phyloP scores from a whole-genome alignment of 495 filamentous ascomycete species.

The Pyronema domesticum region DNA sequence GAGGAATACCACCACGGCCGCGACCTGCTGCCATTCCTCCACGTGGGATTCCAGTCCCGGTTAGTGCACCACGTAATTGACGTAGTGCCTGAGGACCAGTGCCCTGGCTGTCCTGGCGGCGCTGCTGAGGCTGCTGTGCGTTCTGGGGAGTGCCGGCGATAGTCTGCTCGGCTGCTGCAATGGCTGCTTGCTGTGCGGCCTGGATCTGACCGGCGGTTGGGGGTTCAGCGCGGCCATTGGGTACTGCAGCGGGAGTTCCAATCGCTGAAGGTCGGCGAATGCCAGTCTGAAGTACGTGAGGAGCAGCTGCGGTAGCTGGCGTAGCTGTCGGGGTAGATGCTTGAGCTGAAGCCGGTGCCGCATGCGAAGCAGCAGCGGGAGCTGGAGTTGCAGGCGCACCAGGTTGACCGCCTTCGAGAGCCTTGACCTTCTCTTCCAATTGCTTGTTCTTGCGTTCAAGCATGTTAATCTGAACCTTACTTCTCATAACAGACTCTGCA shows the following conservation, averaged over 20 bases:
- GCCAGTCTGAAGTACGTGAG: constrained; percentile 4
- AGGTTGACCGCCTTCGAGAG: constrained; percentile 51
- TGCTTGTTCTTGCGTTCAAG: constrained; percentile 48
- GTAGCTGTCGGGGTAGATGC: not conserved
- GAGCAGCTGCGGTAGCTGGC: not conserved
- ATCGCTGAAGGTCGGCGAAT: constrained; percentile 2
- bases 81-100: constrained; percentile 18
- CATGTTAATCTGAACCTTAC: constrained; percentile 63
- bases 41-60: constrained; percentile 17
- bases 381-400: not conserved
- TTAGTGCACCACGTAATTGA: constrained; percentile 17
- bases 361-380: not conserved
- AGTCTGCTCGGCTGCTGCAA: constrained; percentile 3
- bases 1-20: constrained; percentile 5
- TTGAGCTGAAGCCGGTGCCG: not conserved
- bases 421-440: constrained; percentile 51
- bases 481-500: constrained; percentile 43
- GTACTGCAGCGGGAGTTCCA: not conserved
- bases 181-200: constrained; percentile 4
- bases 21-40: constrained; percentile 10
- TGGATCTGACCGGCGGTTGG: not conserved
- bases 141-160: constrained; percentile 8
- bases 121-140: constrained; percentile 4
- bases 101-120: constrained; percentile 7
- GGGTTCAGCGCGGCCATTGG: not conserved